A percentile compares a stretch with the other conserved stretches of the same genome.
phyloP scores from a whole-genome alignment of 768 basidiomycete genomes.

The Russula ochroleuca region DNA sequence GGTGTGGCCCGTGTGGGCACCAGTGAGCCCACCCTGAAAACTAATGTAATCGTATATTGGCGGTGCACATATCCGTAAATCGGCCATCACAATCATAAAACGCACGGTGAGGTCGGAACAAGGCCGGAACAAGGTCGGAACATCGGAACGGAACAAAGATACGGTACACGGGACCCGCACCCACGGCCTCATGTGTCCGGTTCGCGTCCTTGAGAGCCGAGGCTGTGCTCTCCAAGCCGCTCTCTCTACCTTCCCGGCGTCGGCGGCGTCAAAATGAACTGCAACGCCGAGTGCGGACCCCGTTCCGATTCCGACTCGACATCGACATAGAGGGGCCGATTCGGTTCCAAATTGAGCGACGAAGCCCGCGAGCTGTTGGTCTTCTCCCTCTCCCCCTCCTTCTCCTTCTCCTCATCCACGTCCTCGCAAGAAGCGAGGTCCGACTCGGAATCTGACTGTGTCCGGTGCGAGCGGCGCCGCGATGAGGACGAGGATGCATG shows the following conservation, averaged over 20 bases:
- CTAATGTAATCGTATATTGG: too few relatives aligned
- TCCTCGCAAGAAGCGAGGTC: not conserved
- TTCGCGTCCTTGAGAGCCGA: too few relatives aligned
- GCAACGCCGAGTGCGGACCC: slow-evolving; percentile 10
- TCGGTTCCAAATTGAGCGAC: slow-evolving; percentile 22
- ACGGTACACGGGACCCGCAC: not conserved
- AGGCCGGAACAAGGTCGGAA: not conserved
- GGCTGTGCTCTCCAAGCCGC: not conserved
- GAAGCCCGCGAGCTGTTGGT: not conserved
- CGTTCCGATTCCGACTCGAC: slow-evolving; percentile 15
- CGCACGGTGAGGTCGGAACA: not conserved
- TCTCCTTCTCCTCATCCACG: not conserved
- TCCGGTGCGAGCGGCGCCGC: not conserved
- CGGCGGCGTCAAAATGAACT: slow-evolving; percentile 24
- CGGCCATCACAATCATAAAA: not conserved
- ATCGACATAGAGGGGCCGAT: slow-evolving; percentile 24
- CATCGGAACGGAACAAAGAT: not conserved
- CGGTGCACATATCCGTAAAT: not conserved
- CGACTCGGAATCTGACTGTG: not conserved
- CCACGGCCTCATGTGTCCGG: not conserved
- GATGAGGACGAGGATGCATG: not conserved
- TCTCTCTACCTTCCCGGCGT: slow-evolving; percentile 10
- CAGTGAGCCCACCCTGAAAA: too few relatives aligned
- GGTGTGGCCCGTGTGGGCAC: too few relatives aligned
- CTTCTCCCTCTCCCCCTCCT: not conserved